Evolutionary conservation across 2,329 filamentous ascomycete species (phyloP).

Genomic region (Fusarium ramigenum): DNA sequence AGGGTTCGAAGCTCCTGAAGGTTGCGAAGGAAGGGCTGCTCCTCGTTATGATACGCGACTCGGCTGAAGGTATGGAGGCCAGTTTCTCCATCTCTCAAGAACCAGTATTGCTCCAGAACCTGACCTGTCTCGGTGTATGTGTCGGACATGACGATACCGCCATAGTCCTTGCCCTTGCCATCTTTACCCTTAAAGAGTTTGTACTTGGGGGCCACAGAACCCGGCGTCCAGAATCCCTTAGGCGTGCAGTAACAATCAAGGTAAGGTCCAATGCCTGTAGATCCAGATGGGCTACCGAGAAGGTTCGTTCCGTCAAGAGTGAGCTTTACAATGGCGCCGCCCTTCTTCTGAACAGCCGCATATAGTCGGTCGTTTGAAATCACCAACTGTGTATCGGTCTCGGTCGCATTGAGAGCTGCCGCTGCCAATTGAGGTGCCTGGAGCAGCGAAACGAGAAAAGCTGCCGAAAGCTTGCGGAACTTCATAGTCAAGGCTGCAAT

Average conservation of each 20-base stretch:
- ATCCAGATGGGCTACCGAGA: constrained; percentile 53
- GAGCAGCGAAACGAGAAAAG: constrained; percentile 33
- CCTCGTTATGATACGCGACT: constrained; percentile 67
- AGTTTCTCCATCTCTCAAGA: constrained; percentile 69
- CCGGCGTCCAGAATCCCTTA: constrained; percentile 67
- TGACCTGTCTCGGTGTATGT: constrained; percentile 67
- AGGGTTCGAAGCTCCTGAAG: constrained; percentile 69
- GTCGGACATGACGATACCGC: constrained; percentile 68
- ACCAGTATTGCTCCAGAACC: constrained; percentile 71
- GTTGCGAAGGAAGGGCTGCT: constrained; percentile 64
- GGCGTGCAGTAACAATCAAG: constrained; percentile 72
- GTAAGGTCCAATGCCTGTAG: constrained; percentile 63
- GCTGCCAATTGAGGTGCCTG: constrained; percentile 36
- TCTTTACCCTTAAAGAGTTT: constrained; percentile 58
- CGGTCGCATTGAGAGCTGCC: constrained; percentile 47
- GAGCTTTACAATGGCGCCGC: constrained; percentile 50
- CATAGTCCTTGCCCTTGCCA: constrained; percentile 61
- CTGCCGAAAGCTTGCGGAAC: constrained; percentile 33
- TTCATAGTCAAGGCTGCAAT: constrained; percentile 32
- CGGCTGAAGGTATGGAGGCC: constrained; percentile 70
- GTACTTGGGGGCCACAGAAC: constrained; percentile 55
- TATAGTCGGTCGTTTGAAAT: constrained; percentile 52
- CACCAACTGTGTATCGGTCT: constrained; percentile 47
- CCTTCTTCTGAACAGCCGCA: constrained; percentile 49
- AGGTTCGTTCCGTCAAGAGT: constrained; percentile 57